A percentile compares a stretch with the other conserved stretches of the same genome.
These are phyloP conservation scores for Melastoma malabathricum DNA, from an alignment of 345 rosid genomes.

Conservation along the genomic window DNA sequence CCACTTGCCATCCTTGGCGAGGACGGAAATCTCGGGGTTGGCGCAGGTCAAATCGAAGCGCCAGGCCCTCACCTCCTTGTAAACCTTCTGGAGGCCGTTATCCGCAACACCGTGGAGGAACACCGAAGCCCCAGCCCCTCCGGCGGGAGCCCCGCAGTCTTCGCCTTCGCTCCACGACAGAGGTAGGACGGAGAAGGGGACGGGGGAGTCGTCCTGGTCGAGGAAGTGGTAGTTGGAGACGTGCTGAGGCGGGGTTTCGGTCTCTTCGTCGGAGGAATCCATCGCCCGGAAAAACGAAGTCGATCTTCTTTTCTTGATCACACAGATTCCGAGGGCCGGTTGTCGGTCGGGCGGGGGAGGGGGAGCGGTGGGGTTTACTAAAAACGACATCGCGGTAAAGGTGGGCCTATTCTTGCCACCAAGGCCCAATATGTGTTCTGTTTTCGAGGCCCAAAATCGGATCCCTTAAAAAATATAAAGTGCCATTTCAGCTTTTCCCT, in stretches of 20 bases:
- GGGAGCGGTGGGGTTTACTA: too few species aligned
- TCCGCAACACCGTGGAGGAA: slow-evolving; percentile 54
- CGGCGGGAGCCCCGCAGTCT: slow-evolving; percentile 8
- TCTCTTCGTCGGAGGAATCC: slow-evolving; percentile 71
- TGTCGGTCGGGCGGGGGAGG: neutral
- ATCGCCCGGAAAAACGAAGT: slow-evolving; percentile 9
- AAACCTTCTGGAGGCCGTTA: slow-evolving; percentile 39
- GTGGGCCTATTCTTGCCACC: too few species aligned
- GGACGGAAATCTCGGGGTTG: slow-evolving; percentile 46
- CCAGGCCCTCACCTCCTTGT: slow-evolving; percentile 61
- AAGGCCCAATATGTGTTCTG: too few species aligned
- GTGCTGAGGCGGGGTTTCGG: slow-evolving; percentile 23
- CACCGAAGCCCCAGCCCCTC: slow-evolving; percentile 13
- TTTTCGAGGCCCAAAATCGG: too few species aligned
- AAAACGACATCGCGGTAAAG: too few species aligned
- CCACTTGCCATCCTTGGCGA: slow-evolving; percentile 50
- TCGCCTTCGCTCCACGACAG: slow-evolving; percentile 35
- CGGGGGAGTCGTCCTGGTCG: slow-evolving; percentile 36
- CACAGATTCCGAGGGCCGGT: neutral
- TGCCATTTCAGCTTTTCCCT: too few species aligned
- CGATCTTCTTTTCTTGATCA: neutral
- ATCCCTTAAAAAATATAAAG: too few species aligned
- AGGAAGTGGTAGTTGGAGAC: slow-evolving; percentile 53
- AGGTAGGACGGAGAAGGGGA: slow-evolving; percentile 55
- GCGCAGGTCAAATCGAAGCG: slow-evolving; percentile 43